Conservation (phyloP, 345 rosid genomes). For the Citrus sp. region DNA sequence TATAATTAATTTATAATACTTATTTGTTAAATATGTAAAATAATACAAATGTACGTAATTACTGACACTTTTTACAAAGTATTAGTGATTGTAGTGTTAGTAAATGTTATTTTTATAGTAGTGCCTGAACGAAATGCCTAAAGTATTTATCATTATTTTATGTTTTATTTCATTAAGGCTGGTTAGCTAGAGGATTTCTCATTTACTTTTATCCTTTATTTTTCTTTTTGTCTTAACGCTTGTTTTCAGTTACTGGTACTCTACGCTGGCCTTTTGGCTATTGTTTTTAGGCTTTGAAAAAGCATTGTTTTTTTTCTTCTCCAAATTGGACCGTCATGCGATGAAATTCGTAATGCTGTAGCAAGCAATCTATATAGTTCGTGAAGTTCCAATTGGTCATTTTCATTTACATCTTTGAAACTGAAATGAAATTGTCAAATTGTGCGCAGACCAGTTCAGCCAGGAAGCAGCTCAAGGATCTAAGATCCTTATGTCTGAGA, state of each 20-base stretch:
- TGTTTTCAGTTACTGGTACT: background rate
- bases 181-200: background rate
- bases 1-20: too few species aligned
- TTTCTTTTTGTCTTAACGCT: background rate
- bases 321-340: background rate
- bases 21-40: too few species aligned
- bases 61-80: too few species aligned
- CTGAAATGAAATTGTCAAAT: background rate
- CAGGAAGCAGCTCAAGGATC: conserved; percentile 61
- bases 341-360: background rate
- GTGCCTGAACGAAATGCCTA: too few species aligned
- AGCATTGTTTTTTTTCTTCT: background rate
- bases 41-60: too few species aligned
- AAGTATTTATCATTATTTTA: background rate
- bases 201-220: background rate
- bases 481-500: conserved; percentile 79
- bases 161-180: background rate
- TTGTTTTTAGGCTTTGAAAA: background rate
- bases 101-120: too few species aligned
- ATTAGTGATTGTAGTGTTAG: too few species aligned
- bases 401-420: background rate
- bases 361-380: background rate
- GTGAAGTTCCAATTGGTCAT: background rate
- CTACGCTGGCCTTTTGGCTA: background rate
- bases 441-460: conserved; percentile 49